These are phyloP conservation scores for Cyberlindnera meyerae DNA, from an alignment of 805 yeast genomes.

Conservation along the genomic window DNA sequence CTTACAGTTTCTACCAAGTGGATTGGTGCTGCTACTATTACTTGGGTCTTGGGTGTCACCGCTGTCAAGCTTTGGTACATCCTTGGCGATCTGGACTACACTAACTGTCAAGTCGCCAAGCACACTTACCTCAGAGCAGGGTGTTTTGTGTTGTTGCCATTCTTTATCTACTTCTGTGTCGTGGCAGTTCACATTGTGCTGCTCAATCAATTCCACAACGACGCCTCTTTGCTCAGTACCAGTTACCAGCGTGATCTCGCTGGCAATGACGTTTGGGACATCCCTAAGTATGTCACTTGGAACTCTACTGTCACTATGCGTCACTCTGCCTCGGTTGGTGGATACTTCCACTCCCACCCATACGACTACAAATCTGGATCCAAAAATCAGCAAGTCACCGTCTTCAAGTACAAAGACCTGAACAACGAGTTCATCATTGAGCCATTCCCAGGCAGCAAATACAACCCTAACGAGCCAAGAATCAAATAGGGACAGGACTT, in stretches of 20 bases:
- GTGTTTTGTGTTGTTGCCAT: slow-evolving; percentile 51
- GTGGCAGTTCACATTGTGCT: slow-evolving; percentile 53
- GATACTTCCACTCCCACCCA: slow-evolving; percentile 76
- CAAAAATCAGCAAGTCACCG: slow-evolving; percentile 73
- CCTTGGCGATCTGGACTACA: slow-evolving; percentile 60
- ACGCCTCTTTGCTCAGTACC: slow-evolving; percentile 61
- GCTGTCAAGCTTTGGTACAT: slow-evolving; percentile 54
- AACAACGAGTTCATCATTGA: slow-evolving; percentile 78
- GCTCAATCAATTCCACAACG: slow-evolving; percentile 43
- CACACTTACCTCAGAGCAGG: slow-evolving; percentile 37
- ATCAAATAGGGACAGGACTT: slow-evolving; percentile 37
- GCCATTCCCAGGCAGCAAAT: slow-evolving; percentile 20
- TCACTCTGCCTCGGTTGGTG: slow-evolving; percentile 64
- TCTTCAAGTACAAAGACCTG: slow-evolving; percentile 53
- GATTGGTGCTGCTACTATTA: slow-evolving; percentile 63
- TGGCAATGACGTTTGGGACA: slow-evolving; percentile 33
- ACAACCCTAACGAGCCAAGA: slow-evolving; percentile 29
- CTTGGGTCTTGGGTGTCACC: slow-evolving; percentile 53
- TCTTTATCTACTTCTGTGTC: slow-evolving; percentile 48
- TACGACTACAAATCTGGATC: slow-evolving; percentile 61
- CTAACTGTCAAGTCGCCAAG: slow-evolving; percentile 32
- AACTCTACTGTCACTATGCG: slow-evolving; percentile 73
- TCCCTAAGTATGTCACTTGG: slow-evolving; percentile 62
- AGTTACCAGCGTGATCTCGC: slow-evolving; percentile 57
- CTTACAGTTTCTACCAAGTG: slow-evolving; percentile 58